phyloP scores from a whole-genome alignment of 495 filamentous ascomycete genomes.

The Friedmanniomyces endolithicus region DNA sequence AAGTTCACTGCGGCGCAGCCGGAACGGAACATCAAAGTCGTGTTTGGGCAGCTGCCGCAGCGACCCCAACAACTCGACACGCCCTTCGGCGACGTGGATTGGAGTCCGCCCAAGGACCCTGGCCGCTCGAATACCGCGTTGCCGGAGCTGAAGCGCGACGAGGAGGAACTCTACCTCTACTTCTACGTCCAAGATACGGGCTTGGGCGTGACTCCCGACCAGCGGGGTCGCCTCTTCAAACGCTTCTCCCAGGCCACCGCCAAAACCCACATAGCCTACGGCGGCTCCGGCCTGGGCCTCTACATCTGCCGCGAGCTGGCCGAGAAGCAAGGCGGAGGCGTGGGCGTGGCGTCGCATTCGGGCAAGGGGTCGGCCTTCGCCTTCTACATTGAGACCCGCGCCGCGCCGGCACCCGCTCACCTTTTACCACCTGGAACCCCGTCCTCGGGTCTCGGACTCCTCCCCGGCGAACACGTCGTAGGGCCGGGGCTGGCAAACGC shows the following conservation, averaged over 20 bases:
- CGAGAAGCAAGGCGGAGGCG: conserved; percentile 20
- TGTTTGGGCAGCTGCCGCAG: not conserved
- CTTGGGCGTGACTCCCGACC: conserved; percentile 22
- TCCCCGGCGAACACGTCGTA: too few relatives aligned
- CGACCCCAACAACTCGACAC: not conserved
- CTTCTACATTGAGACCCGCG: conserved; percentile 20
- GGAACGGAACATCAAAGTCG: conserved; percentile 11
- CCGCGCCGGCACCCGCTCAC: not conserved
- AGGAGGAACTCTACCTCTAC: conserved; percentile 4
- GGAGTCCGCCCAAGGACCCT: not conserved
- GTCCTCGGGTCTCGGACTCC: not conserved
- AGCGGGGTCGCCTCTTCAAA: conserved; percentile 34
- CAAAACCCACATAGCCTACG: conserved; percentile 18
- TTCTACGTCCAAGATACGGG: conserved; percentile 13
- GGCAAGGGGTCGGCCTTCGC: conserved; percentile 16
- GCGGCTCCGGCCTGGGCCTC: conserved; percentile 19
- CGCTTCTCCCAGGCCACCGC: conserved; percentile 29
- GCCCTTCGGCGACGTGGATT: not conserved
- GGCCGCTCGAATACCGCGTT: not conserved
- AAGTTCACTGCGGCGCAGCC: conserved; percentile 34
- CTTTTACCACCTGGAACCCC: not conserved
- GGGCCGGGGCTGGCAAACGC: too few relatives aligned
- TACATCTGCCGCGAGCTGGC: conserved; percentile 19
- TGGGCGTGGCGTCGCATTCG: conserved; percentile 17
- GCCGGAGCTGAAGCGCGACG: not conserved